Percentiles rank a stretch among this genome's conserved stretches.
These are phyloP conservation scores for Aspergillus hiratsukae DNA, from an alignment of 2,329 filamentous ascomycete species.

Conservation along the genomic window DNA sequence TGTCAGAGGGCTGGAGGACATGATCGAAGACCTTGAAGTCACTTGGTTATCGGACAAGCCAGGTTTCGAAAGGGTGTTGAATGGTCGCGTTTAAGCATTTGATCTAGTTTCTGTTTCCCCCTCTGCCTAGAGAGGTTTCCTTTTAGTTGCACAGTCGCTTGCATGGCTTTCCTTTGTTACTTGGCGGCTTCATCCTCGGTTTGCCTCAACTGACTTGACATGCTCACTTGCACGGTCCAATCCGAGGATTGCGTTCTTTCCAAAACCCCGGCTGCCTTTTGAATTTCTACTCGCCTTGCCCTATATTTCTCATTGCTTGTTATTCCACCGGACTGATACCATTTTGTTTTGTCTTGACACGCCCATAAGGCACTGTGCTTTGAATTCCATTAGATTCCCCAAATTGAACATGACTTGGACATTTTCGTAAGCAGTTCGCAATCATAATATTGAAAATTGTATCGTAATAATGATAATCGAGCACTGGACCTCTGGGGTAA, in stretches of 20 bases:
- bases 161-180: background rate
- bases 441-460: background rate
- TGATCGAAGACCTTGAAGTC: slow-evolving; percentile 30
- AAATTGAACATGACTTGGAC: background rate
- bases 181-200: background rate
- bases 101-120: background rate
- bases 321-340: background rate
- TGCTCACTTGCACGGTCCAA: background rate
- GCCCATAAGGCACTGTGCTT: background rate
- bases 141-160: background rate
- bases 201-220: background rate
- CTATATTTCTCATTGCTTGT: background rate
- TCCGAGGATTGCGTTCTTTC: background rate
- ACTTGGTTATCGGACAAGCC: slow-evolving; percentile 28
- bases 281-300: background rate
- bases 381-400: background rate
- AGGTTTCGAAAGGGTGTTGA: background rate
- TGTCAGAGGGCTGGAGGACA: slow-evolving; percentile 27
- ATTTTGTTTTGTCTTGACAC: background rate
- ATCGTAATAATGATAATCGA: background rate
- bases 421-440: background rate
- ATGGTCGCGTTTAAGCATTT: background rate
- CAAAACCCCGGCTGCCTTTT: background rate
- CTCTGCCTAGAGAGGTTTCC: background rate
- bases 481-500: background rate